Percentiles rank a stretch among this genome's conserved stretches.
phyloP scores from a whole-genome alignment of 2,329 filamentous ascomycete species.

The Alternaria tenuissima region DNA sequence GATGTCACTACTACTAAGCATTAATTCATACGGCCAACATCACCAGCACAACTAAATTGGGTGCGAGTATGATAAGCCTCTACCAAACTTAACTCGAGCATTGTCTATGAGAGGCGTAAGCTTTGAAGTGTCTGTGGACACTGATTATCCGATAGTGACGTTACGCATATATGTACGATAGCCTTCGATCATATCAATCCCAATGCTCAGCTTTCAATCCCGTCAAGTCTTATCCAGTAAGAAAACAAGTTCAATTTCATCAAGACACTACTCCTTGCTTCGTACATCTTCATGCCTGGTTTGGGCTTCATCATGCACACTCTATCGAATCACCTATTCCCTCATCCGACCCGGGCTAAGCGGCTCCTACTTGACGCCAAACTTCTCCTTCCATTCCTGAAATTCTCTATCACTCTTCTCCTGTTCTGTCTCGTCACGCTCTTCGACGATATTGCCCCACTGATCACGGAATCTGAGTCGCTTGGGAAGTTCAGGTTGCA shows the following conservation, averaged over 20 bases:
- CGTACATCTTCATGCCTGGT: background rate
- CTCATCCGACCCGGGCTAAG: background rate
- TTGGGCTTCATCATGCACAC: background rate
- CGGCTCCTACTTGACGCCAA: background rate
- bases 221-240: too few species aligned
- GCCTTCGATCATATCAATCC: background rate
- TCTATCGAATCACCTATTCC: background rate
- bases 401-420: conserved; percentile 4
- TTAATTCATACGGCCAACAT: background rate
- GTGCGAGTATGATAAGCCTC: background rate
- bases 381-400: conserved; percentile 5
- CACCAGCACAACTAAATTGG: background rate
- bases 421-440: background rate
- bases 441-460: background rate
- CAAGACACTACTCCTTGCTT: background rate
- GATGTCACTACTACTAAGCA: background rate
- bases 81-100: background rate
- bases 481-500: background rate
- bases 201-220: background rate
- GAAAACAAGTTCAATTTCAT: too few species aligned
- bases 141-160: background rate
- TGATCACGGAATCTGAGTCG: background rate
- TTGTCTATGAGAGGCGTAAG: background rate
- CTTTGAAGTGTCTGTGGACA: background rate
- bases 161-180: background rate